Evolutionary conservation across 176 grass and related monocot species (phyloP).

Genomic region (bread wheat (Triticum aestivum)): IWGSC_CS_RefSeq_v2.1 NC_057796.1:114182177-114182676

Average conservation of each 20-base stretch:
- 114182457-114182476: conserved; percentile 41
- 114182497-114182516: conserved; percentile 82
- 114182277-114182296: conserved; percentile 67
- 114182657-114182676: conserved; percentile 74
- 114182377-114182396: conserved; percentile 54
- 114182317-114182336: conserved; percentile 42
- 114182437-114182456: conserved; percentile 57
- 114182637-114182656: conserved; percentile 69
- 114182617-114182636: conserved; percentile 42
- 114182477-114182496: conserved; percentile 47
- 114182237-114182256: conserved; percentile 59
- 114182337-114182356: conserved; percentile 46
- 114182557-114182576: conserved; percentile 72
- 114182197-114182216: conserved; percentile 47
- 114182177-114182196: conserved; percentile 46
- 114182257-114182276: conserved; percentile 61
- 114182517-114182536: conserved; percentile 58
- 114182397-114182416: conserved; percentile 51
- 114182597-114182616: conserved; percentile 51
- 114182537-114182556: conserved; percentile 44
- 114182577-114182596: conserved; percentile 78
- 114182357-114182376: conserved; percentile 64
- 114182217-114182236: conserved; percentile 76
- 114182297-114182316: conserved; percentile 60
- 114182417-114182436: conserved; percentile 62